A percentile compares a stretch with the other conserved stretches of the same genome.
Evolutionary conservation across 1,284 basidiomycete species (phyloP).

Genomic region (Ustilago sp.): DNA sequence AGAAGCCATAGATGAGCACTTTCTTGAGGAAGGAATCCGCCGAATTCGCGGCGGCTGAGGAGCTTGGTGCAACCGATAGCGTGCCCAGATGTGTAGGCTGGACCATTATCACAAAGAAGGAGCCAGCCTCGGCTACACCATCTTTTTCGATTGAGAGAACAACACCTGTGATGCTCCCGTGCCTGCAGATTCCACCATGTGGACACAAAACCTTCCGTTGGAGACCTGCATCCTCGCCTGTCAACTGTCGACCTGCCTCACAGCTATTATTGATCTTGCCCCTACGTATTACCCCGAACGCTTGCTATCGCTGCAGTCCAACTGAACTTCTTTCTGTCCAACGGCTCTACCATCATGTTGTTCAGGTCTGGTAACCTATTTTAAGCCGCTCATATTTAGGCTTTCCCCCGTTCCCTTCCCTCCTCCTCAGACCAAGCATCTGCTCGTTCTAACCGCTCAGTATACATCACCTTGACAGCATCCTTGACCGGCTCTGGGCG

Average conservation of each 20-base stretch:
- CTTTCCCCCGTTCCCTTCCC: not conserved
- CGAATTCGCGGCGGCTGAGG: not conserved
- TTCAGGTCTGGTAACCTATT: not conserved
- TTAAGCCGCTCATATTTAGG: not conserved
- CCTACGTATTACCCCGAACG: not conserved
- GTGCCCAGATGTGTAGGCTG: not conserved
- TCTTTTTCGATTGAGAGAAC: not conserved
- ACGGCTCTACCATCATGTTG: not conserved
- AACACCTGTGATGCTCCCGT: conserved; percentile 1
- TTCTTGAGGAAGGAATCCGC: not conserved
- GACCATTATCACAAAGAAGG: not conserved
- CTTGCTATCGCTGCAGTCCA: not conserved
- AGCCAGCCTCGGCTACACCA: not conserved
- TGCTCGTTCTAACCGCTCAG: not conserved
- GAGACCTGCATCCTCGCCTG: not conserved
- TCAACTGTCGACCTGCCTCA: not conserved
- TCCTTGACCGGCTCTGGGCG: not conserved
- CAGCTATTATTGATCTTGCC: not conserved
- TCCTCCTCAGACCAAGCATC: not conserved
- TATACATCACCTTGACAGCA: not conserved
- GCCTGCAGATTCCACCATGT: not conserved
- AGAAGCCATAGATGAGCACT: too few relatives aligned
- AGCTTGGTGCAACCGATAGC: not conserved
- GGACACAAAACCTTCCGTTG: not conserved
- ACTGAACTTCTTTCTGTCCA: not conserved